Evolutionary conservation across 23 red algal species (phyloP), one percentile per base, ranked within the genome.

Genomic region (Cyanidiococcus yangmingshanensis): DNA sequence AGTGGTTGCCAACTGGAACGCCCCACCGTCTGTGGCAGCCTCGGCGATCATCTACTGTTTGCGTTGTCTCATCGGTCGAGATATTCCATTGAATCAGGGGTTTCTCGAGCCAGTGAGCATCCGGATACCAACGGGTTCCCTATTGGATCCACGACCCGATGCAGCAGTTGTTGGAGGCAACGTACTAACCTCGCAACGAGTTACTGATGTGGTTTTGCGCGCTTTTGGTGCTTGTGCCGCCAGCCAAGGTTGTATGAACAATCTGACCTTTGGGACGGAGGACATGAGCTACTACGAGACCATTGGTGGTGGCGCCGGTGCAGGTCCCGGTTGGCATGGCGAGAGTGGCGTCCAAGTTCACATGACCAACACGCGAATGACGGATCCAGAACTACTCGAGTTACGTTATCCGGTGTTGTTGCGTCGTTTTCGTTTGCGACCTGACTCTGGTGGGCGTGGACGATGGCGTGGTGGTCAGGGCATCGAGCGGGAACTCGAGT

Each of bases 221-320:
- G 94, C 94, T n/a, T 98, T 98, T 63, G 85, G 87, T 12, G 87
- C 94, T 0, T 87, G 82, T 82, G 94, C 94, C 25, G 94, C 94
- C 31, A 89, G 84, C 17, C 94, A 98, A 78, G 94, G 94, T 35
- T 98, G 94, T 79, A 98, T 98, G 94, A 98, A 98, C 54, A 98
- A 98, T 76, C 58, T 98, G 2, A 98, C 94, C 0, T 92, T 98
- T 82, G 94, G 94, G 29, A 77, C 85, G 35, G 82, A 76, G 39
- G 77, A 75, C 2, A 84, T 88, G 74, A 84, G 94, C 38, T 91
- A 91, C 58, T 98, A 98, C 79, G 94, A 98, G 77, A 98, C 94
- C 1, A 91, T 98, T 68, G 94, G 78, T 75, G 94, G 94, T 0
- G 94, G 94, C 50, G 75, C 74, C 57, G 94, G 94, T 24, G 94